phyloP scores from a whole-genome alignment of 495 filamentous ascomycete genomes.

The Podospora anserina region DNA sequence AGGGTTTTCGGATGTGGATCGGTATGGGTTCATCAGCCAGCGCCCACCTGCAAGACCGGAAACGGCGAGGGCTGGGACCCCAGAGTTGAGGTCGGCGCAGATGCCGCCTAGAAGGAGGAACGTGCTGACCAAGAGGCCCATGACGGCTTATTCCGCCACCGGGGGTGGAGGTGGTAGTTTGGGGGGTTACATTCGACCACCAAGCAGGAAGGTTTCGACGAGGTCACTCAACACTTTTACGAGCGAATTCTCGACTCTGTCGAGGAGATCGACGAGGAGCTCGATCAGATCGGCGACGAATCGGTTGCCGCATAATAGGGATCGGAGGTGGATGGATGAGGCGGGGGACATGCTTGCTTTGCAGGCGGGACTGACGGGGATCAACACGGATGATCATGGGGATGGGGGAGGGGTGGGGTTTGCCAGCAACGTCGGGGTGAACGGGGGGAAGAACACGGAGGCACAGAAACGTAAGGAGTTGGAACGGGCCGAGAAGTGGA shows the following conservation, averaged over 20 bases:
- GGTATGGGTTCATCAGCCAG: constrained; percentile 86
- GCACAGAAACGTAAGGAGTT: constrained; percentile 73
- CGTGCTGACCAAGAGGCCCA: constrained; percentile 41
- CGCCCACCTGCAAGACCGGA: constrained; percentile 30
- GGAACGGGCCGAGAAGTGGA: constrained; percentile 88
- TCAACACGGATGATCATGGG: constrained; percentile 51
- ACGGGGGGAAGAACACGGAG: constrained; percentile 55
- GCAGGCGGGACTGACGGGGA: constrained; percentile 61
- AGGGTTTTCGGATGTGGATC: constrained; percentile 79
- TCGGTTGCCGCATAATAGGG: constrained; percentile 69
- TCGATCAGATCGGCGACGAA: constrained; percentile 66
- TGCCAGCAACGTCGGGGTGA: constrained; percentile 16
- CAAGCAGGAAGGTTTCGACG: constrained; percentile 49
- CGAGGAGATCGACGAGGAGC: constrained; percentile 54
- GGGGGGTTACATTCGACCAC: constrained; percentile 31
- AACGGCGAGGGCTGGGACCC: constrained; percentile 33
- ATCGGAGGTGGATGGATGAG: constrained; percentile 74
- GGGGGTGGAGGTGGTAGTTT: background rate
- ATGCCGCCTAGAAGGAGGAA: constrained; percentile 39
- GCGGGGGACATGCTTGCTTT: constrained; percentile 86
- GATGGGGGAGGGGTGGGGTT: background rate
- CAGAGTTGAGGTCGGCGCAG: constrained; percentile 33
- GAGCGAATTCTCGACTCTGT: constrained; percentile 50
- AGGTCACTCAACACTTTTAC: constrained; percentile 51
- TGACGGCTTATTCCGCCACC: constrained; percentile 39